These are phyloP conservation scores for Takakia lepidozioides DNA, from an alignment of 225 moss, liverwort and hornwort genomes.

Conservation along the genomic window DNA sequence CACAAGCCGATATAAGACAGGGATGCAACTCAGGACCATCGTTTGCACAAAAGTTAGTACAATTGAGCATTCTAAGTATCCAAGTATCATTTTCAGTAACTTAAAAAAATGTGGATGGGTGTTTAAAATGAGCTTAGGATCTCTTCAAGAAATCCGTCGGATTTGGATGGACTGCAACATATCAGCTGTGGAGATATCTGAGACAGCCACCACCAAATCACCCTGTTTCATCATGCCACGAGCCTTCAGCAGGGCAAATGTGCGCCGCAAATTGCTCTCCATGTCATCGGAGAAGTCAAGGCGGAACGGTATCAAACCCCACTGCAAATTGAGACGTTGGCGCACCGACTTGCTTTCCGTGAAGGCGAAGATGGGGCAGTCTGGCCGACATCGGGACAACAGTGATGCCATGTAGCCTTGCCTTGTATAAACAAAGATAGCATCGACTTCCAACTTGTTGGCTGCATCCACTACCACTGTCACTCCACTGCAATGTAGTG, in stretches of 20 bases:
- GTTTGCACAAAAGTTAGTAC: too few relatives aligned
- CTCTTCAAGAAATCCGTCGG: slow-evolving; percentile 71
- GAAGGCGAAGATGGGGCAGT: slow-evolving; percentile 98
- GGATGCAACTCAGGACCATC: too few relatives aligned
- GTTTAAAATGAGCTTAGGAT: too few relatives aligned
- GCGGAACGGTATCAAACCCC: slow-evolving; percentile 96
- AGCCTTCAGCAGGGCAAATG: slow-evolving; percentile 79
- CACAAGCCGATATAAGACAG: too few relatives aligned
- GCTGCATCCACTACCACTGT: slow-evolving; percentile 34
- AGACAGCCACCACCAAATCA: slow-evolving; percentile 87
- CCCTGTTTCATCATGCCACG: slow-evolving; percentile 98
- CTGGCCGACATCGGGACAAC: slow-evolving; percentile 81
- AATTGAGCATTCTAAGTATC: too few relatives aligned
- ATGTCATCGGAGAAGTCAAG: slow-evolving; percentile 91
- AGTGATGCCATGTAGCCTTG: slow-evolving; percentile 96
- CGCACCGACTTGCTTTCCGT: slow-evolving; percentile 76
- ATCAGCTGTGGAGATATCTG: slow-evolving; percentile 69
- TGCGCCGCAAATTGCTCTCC: slow-evolving; percentile 88
- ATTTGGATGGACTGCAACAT: slow-evolving; percentile 91
- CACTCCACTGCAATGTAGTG: background rate
- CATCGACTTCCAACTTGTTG: slow-evolving; percentile 88
- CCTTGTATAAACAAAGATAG: slow-evolving; percentile 93
- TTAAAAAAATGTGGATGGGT: too few relatives aligned
- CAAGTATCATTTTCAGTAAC: too few relatives aligned
- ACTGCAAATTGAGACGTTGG: slow-evolving; percentile 84